Conservation (phyloP, 345 rosid genomes). For the Hibiscus syriacus region DNA sequence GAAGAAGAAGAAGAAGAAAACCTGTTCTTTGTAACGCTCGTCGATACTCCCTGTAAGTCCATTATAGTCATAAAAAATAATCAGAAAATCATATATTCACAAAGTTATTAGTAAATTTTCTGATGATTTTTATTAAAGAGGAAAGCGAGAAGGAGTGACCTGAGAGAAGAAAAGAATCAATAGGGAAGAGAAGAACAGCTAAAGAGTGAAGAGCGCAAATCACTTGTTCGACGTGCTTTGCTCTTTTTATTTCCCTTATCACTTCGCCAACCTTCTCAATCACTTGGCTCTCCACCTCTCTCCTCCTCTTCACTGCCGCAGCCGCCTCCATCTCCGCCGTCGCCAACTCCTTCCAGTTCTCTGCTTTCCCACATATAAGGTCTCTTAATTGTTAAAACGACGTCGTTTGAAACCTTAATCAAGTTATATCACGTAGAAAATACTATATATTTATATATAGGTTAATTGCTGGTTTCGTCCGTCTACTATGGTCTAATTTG, state of each 20-base stretch:
- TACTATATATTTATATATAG: neutral
- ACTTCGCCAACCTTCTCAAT: conserved; percentile 55
- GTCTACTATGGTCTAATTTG: no score
- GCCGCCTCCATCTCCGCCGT: conserved; percentile 12
- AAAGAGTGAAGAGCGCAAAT: conserved; percentile 70
- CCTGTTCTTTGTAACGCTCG: conserved; percentile 47
- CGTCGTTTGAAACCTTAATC: neutral
- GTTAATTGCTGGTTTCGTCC: no score
- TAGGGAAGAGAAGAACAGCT: conserved; percentile 64
- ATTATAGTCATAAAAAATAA: neutral
- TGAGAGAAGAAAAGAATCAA: conserved; percentile 48
- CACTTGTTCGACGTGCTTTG: conserved; percentile 66
- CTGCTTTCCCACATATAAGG: no score
- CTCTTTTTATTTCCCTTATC: conserved; percentile 38
- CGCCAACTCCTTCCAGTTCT: neutral
- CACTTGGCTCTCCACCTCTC: conserved; percentile 21
- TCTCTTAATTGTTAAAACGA: neutral
- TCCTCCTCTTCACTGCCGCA: neutral
- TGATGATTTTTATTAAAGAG: neutral
- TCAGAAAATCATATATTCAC: neutral
- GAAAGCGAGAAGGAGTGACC: conserved; percentile 26
- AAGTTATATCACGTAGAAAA: neutral
- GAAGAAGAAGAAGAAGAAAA: conserved; percentile 8
- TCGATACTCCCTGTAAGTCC: conserved; percentile 41
- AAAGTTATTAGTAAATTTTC: neutral